A percentile compares a stretch with the other conserved stretches of the same genome.
phyloP scores from a whole-genome alignment of 768 basidiomycete species.

The Artomyces pyxidatus region DNA sequence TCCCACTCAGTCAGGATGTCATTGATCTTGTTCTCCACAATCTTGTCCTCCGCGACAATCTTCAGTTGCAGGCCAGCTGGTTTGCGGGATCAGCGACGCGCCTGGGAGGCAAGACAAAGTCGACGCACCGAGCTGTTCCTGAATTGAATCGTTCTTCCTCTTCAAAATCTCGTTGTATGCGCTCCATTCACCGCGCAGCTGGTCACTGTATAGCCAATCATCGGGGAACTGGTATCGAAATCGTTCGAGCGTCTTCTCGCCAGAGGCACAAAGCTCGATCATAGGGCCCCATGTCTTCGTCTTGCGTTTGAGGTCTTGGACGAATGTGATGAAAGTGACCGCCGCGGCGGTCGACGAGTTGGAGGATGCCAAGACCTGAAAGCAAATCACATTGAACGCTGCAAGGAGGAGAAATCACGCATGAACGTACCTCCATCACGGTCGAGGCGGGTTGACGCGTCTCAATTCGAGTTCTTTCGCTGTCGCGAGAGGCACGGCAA shows the following conservation, averaged over 20 bases:
- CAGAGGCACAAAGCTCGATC: slow-evolving; percentile 89
- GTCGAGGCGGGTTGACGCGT: slow-evolving; percentile 14
- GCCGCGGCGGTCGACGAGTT: slow-evolving; percentile 96
- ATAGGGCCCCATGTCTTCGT: slow-evolving; percentile 94
- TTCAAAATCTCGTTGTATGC: slow-evolving; percentile 97
- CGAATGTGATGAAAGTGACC: slow-evolving; percentile 98
- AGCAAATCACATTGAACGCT: background rate
- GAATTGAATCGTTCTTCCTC: slow-evolving; percentile 96
- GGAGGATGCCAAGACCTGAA: slow-evolving; percentile 48
- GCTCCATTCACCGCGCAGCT: slow-evolving; percentile 95
- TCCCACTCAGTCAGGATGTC: slow-evolving; percentile 94
- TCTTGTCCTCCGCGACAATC: slow-evolving; percentile 99
- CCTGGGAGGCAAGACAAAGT: slow-evolving; percentile 1
- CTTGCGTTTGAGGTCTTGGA: slow-evolving; percentile 97
- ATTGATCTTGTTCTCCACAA: slow-evolving; percentile 91
- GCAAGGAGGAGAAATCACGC: background rate
- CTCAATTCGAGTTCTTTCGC: slow-evolving; percentile 17
- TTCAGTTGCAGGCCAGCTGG: slow-evolving; percentile 98
- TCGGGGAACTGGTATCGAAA: slow-evolving; percentile 95
- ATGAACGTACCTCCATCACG: slow-evolving; percentile 26
- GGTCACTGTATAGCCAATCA: slow-evolving; percentile 98
- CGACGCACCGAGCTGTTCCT: slow-evolving; percentile 88
- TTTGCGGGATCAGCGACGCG: background rate
- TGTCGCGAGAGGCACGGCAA: too few relatives aligned
- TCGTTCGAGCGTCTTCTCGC: slow-evolving; percentile 95